These are phyloP conservation scores for Zymoseptoria pseudotritici DNA, from an alignment of 2,329 filamentous ascomycete species.

Conservation along the genomic window DNA sequence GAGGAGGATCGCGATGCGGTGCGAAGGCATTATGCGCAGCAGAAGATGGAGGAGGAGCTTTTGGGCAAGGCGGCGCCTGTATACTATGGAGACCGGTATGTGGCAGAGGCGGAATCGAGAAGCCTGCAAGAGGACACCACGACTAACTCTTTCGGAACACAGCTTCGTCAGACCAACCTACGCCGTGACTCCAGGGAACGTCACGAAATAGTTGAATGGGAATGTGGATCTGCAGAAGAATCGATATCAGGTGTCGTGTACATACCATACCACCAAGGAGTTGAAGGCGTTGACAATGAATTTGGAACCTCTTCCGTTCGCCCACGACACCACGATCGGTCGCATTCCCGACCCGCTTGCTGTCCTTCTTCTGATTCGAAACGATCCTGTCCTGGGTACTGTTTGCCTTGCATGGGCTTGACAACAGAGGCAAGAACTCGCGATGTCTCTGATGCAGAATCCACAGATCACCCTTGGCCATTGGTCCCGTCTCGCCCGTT, in stretches of 20 bases:
- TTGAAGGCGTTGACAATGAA: not conserved
- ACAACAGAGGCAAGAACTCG: not conserved
- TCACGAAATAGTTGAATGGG: conserved; percentile 44
- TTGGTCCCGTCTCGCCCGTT: not conserved
- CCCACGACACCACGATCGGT: too few relatives aligned
- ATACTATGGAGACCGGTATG: conserved; percentile 83
- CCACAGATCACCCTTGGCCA: not conserved
- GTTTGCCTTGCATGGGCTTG: not conserved
- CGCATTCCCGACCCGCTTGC: too few relatives aligned
- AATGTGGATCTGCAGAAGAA: not conserved
- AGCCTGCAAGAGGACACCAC: conserved; percentile 3
- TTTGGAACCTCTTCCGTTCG: not conserved
- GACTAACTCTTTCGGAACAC: conserved; percentile 2
- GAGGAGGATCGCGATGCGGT: conserved; percentile 96
- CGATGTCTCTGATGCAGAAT: not conserved
- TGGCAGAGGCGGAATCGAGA: conserved; percentile 5
- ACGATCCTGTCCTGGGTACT: not conserved
- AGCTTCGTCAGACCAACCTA: conserved; percentile 80
- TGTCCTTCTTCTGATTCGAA: not conserved
- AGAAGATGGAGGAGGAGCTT: conserved; percentile 83
- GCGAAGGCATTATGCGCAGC: conserved; percentile 74
- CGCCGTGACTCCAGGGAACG: conserved; percentile 57
- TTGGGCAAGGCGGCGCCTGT: conserved; percentile 75
- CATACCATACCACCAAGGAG: not conserved
- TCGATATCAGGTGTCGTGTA: not conserved